These are phyloP conservation scores for Pneumocystis wakefieldiae DNA, from an alignment of 1,139 yeast genomes.

Conservation along the genomic window DNA sequence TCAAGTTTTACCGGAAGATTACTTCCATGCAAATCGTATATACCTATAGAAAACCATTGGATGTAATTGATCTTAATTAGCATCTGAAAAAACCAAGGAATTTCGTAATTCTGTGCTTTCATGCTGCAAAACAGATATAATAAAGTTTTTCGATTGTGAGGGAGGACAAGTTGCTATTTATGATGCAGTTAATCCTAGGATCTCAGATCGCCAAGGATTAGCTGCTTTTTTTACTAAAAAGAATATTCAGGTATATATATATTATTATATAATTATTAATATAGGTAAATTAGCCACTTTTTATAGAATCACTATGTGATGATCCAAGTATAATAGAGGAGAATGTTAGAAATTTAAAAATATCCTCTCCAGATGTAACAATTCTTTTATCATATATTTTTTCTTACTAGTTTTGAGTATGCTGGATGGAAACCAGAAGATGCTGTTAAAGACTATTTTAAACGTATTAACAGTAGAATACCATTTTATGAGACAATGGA, in stretches of 20 bases:
- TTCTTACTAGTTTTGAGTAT: conserved; percentile 27
- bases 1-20: conserved; percentile 48
- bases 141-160: conserved; percentile 53
- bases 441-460: conserved; percentile 30
- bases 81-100: conserved; percentile 40
- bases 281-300: conserved; percentile 40
- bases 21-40: conserved; percentile 43
- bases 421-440: conserved; percentile 45
- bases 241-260: background rate
- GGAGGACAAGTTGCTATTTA: conserved; percentile 77
- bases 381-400: background rate
- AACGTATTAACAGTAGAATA: conserved; percentile 31
- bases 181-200: conserved; percentile 83
- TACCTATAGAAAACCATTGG: background rate
- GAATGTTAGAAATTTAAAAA: conserved; percentile 68
- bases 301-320: conserved; percentile 77
- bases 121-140: conserved; percentile 55
- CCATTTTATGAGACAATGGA: conserved; percentile 34
- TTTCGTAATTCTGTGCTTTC: conserved; percentile 47
- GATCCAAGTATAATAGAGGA: conserved; percentile 53
- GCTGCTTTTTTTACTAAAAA: background rate
- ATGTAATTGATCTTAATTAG: conserved; percentile 1
- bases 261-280: background rate
- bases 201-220: conserved; percentile 20
- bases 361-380: conserved; percentile 57